Evolutionary conservation across 1,139 yeast genomes (phyloP), one percentile per base, ranked within the genome.

Genomic region (Nakaseomyces bracarensis): DNA sequence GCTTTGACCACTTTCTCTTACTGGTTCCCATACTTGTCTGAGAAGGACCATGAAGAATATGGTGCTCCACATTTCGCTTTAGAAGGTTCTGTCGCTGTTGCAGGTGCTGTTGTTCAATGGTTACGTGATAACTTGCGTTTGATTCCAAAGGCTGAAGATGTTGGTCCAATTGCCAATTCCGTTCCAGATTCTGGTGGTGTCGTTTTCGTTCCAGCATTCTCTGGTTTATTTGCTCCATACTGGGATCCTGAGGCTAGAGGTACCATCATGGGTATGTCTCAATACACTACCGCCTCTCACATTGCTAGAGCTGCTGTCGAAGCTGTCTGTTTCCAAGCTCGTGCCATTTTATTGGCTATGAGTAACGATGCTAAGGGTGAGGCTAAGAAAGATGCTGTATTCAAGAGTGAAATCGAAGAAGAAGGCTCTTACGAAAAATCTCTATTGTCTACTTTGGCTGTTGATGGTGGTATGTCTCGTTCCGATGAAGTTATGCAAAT

Each of bases 161-260:
- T 89, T 53, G 96, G 96, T 8, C 94, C 94, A 19, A 72, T 86
- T 55, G 96, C 96, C 7, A 76, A 83, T 19, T 81, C 79, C 54
- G 95, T 85, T 28, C 72, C 75, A 34, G 78, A 83, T 62, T 74
- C 91, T 14, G 96, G 94, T 42, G 96, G 96, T 16, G 96, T 89
- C 27, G 91, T 85, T 37, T 89, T 89, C 57, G 95, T 89, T 40
- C 95, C 97, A 13, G 96, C 96, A 4, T 86, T 89, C 61, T 82
- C 91, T 27, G 97, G 97, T 8, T 70, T 89, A 46, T 89, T 85
- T 63, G 95, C 96, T 3, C 97, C 97, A 16, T 87, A 89, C 68
- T 89, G 97, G 97, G 86, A 85, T 57, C 76, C 93, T 15, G 86
- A 85, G 41, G 89, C 96, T 8, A 77, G 95, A 55, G 97, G 96